phyloP scores from a whole-genome alignment of 345 rosid species.

The Lepidium sativum region DNA sequence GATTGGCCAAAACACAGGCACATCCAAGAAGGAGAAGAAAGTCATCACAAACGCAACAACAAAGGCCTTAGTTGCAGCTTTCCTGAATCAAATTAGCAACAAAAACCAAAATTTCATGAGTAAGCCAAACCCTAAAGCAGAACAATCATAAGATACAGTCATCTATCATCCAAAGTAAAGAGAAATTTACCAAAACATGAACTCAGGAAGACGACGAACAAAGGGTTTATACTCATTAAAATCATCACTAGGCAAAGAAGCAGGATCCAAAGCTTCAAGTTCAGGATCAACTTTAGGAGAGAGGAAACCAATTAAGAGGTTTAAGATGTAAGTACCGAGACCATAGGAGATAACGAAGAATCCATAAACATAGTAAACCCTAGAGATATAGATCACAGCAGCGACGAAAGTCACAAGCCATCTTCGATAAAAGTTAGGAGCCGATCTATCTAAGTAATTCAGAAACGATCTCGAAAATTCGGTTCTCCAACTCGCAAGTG shows the following conservation, averaged over 20 bases:
- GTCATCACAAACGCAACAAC: constrained; percentile 67
- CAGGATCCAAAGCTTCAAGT: constrained; percentile 50
- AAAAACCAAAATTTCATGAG: neutral
- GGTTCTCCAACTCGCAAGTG: constrained; percentile 35
- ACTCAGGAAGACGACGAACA: constrained; percentile 81
- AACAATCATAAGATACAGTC: neutral
- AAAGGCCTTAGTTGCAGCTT: constrained; percentile 67
- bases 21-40: constrained; percentile 64
- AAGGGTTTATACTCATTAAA: constrained; percentile 71
- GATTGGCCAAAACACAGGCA: constrained; percentile 89
- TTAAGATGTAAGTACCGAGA: constrained; percentile 64
- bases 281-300: constrained; percentile 78
- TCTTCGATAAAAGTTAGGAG: constrained; percentile 33
- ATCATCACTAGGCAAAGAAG: constrained; percentile 38
- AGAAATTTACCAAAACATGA: constrained; percentile 65
- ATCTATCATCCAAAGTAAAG: neutral
- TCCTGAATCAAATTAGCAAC: constrained; percentile 32
- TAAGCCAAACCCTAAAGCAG: neutral
- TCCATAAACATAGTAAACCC: constrained; percentile 54
- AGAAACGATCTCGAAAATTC: constrained; percentile 43
- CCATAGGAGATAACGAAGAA: constrained; percentile 59
- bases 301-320: constrained; percentile 69
- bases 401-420: constrained; percentile 59
- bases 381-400: constrained; percentile 43
- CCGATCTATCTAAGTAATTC: constrained; percentile 39